Conservation (phyloP, 495 filamentous ascomycete genomes). For the Clohesyomyces aquaticus region DNA sequence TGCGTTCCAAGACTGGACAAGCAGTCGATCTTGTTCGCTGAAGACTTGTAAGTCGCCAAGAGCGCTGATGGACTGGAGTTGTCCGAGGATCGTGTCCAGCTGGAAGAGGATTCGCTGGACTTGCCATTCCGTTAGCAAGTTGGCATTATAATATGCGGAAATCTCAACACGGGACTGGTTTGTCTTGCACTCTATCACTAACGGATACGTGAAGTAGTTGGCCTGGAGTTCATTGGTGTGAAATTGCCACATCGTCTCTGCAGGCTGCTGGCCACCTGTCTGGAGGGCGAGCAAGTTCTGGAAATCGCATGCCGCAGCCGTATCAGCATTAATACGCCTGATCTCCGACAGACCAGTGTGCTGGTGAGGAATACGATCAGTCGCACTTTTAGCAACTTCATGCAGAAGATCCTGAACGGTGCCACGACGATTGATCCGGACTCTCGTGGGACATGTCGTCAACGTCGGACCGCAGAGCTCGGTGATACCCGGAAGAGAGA, state of each 20-base stretch:
- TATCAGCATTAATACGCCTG: slow-evolving; percentile 61
- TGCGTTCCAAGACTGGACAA: slow-evolving; percentile 27
- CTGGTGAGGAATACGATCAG: slow-evolving; percentile 57
- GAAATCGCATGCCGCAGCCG: slow-evolving; percentile 67
- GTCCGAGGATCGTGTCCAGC: slow-evolving; percentile 24
- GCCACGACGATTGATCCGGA: slow-evolving; percentile 48
- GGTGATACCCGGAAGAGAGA: slow-evolving; percentile 54
- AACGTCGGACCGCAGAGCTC: slow-evolving; percentile 59
- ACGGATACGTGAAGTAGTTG: slow-evolving; percentile 42
- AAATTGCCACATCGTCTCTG: slow-evolving; percentile 39
- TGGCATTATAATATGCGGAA: slow-evolving; percentile 32
- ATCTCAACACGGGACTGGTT: slow-evolving; percentile 23
- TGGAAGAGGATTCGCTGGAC: slow-evolving; percentile 35
- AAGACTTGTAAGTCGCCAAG: slow-evolving; percentile 32
- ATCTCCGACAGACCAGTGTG: slow-evolving; percentile 68
- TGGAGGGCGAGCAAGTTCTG: slow-evolving; percentile 64
- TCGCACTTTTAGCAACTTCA: slow-evolving; percentile 50
- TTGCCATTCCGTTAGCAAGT: slow-evolving; percentile 29
- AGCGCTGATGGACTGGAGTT: slow-evolving; percentile 26
- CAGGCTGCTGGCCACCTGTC: slow-evolving; percentile 37
- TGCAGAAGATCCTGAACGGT: slow-evolving; percentile 50
- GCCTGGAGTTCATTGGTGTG: slow-evolving; percentile 29
- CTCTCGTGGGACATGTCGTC: slow-evolving; percentile 49
- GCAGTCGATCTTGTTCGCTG: slow-evolving; percentile 28
- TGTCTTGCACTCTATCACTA: slow-evolving; percentile 37